A percentile compares a stretch with the other conserved stretches of the same genome.
These are phyloP conservation scores for Cutaneotrichosporon arboriforme DNA, from an alignment of 1,284 basidiomycete genomes.

Conservation along the genomic window DNA sequence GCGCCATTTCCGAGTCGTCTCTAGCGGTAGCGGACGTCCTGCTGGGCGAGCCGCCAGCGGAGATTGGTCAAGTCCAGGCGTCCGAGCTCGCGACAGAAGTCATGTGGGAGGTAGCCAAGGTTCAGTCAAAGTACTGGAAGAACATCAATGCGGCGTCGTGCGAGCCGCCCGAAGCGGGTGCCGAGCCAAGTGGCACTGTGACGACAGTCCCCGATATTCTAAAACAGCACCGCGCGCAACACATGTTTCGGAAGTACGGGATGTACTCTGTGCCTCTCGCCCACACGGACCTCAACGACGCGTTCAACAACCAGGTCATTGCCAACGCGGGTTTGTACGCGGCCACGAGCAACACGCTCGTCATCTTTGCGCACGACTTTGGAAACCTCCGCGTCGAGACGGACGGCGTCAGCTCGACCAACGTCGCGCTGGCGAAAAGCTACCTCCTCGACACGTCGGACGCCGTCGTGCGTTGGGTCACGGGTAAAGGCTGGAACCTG, in stretches of 20 bases:
- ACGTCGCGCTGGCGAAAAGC: conserved; percentile 69
- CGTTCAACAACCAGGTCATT: conserved; percentile 72
- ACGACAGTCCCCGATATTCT: conserved; percentile 59
- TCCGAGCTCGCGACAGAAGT: conserved; percentile 76
- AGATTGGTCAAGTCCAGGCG: conserved; percentile 64
- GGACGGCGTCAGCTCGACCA: conserved; percentile 63
- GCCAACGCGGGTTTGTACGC: conserved; percentile 57
- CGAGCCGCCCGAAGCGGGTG: conserved; percentile 57
- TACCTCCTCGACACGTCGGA: conserved; percentile 82
- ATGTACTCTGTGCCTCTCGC: conserved; percentile 77
- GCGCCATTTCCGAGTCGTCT: conserved; percentile 80
- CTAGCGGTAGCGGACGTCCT: conserved; percentile 78
- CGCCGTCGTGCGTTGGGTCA: conserved; percentile 70
- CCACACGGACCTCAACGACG: conserved; percentile 58
- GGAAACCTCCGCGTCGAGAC: conserved; percentile 79
- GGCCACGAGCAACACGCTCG: conserved; percentile 51
- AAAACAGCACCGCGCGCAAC: conserved; percentile 74
- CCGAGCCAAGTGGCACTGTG: conserved; percentile 14
- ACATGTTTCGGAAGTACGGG: conserved; percentile 63
- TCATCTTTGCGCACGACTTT: conserved; percentile 86
- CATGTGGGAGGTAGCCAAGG: conserved; percentile 74
- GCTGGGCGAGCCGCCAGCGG: conserved; percentile 76
- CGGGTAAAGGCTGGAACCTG: conserved; percentile 58
- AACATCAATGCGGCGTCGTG: conserved; percentile 69
- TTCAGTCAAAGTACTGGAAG: conserved; percentile 89